Evolutionary conservation across 495 filamentous ascomycete genomes (phyloP).

Genomic region (Xylaria bambusicola): DNA sequence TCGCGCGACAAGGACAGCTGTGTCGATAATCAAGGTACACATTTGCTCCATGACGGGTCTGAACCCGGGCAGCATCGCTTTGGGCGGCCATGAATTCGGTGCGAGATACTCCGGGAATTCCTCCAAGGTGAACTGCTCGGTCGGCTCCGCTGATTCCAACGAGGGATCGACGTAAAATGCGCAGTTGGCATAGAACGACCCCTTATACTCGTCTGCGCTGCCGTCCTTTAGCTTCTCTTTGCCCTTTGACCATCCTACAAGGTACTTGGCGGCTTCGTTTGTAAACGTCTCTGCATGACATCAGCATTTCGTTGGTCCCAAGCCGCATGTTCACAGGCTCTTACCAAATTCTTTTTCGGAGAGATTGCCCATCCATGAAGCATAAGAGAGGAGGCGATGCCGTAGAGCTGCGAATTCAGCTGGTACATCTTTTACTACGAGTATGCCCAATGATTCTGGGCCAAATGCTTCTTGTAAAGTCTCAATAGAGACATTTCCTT

Average conservation of each 20-base stretch:
- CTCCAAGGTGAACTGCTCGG: conserved; percentile 58
- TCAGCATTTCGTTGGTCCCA: conserved; percentile 18
- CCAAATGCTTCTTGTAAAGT: conserved; percentile 86
- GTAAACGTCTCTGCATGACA: conserved; percentile 57
- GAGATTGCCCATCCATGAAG: conserved; percentile 86
- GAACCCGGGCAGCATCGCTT: conserved; percentile 71
- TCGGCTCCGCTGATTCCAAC: conserved; percentile 60
- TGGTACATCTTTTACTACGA: conserved; percentile 85
- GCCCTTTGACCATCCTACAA: conserved; percentile 78
- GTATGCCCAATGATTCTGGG: conserved; percentile 86
- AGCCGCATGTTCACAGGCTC: conserved; percentile 13
- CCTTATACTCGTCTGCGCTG: conserved; percentile 88
- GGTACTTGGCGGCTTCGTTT: conserved; percentile 61
- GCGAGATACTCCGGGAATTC: conserved; percentile 60
- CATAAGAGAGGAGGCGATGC: conserved; percentile 74
- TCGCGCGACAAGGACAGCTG: conserved; percentile 78
- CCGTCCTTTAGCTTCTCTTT: conserved; percentile 93
- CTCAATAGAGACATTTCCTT: conserved; percentile 72
- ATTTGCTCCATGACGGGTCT: conserved; percentile 69
- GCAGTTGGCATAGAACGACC: conserved; percentile 96
- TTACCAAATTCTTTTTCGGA: conserved; percentile 71
- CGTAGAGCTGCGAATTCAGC: conserved; percentile 67
- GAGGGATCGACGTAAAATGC: conserved; percentile 78
- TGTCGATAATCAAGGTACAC: conserved; percentile 84
- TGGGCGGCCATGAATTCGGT: conserved; percentile 81